Percentiles rank a stretch among this genome's conserved stretches.
These are phyloP conservation scores for Annona squamosa DNA, from an alignment of 164 flowering plant genomes.

Conservation along the genomic window DNA sequence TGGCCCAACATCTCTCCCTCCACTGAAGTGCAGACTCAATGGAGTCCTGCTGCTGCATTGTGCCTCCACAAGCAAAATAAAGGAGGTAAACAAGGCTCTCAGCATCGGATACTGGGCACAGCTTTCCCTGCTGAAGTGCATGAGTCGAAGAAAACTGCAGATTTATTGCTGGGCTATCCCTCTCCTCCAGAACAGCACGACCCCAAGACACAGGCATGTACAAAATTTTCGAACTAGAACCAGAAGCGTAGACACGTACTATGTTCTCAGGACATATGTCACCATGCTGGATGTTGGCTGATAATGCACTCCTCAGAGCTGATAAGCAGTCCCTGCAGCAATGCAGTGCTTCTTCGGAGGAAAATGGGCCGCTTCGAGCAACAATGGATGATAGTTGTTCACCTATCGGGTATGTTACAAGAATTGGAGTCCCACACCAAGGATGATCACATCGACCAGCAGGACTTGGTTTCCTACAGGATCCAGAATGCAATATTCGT, in stretches of 20 bases:
- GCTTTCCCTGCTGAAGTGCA: slow-evolving; percentile 78
- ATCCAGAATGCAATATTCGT: slow-evolving; percentile 58
- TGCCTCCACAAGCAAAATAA: slow-evolving; percentile 53
- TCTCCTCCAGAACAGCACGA: slow-evolving; percentile 74
- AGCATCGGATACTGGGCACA: slow-evolving; percentile 76
- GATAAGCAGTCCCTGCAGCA: slow-evolving; percentile 74
- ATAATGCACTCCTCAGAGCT: slow-evolving; percentile 50
- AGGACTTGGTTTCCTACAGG: slow-evolving; percentile 45
- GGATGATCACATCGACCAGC: slow-evolving; percentile 67
- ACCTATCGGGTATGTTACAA: slow-evolving; percentile 69
- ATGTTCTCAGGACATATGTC: slow-evolving; percentile 79
- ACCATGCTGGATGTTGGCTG: slow-evolving; percentile 65
- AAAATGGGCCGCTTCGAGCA: slow-evolving; percentile 39
- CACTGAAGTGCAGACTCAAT: slow-evolving; percentile 76
- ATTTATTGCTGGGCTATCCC: slow-evolving; percentile 73
- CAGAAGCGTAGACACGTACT: slow-evolving; percentile 34
- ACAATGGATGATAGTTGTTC: slow-evolving; percentile 43
- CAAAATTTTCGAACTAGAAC: slow-evolving; percentile 19
- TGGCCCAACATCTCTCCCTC: slow-evolving; percentile 73
- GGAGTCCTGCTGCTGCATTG: slow-evolving; percentile 59
- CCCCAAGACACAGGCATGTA: slow-evolving; percentile 61
- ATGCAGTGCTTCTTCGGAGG: slow-evolving; percentile 49
- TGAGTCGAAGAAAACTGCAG: slow-evolving; percentile 73
- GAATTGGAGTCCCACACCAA: slow-evolving; percentile 78
- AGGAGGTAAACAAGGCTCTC: slow-evolving; percentile 75